Evolutionary conservation across 1,139 yeast genomes (phyloP), one percentile per base, ranked within the genome.

Genomic region (Kodamaea sp.): DNA sequence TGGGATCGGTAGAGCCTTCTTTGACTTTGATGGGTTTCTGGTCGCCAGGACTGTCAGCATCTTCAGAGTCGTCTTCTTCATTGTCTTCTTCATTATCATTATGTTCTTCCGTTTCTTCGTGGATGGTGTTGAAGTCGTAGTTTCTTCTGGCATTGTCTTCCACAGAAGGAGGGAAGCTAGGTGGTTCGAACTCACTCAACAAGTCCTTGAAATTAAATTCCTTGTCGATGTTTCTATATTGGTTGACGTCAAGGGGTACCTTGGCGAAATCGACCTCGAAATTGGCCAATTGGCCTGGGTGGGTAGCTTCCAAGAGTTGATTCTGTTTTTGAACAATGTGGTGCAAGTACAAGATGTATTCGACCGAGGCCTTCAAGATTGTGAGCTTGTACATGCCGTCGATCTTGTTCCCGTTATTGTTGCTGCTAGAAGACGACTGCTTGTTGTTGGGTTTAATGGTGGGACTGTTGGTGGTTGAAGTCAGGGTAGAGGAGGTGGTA

Each of bases 311-410:
- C 38, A 69, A 50, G 45, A 74, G 51, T 38, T 59, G 52, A 39
- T 64, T 63, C 48, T 76, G 80, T 38, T 72, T 59, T 39, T 68
- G 67, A 26, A 80, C 69, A 8, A 79, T 70, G 37, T 73, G 70
- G 52, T 84, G 89, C 31, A 86, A 65, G 51, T 83, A 83, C 42
- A 78, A 69, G 41, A 86, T 80, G 53, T 86, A 85, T 48, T 84
- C 90, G 18, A 86, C 95, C 1, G 92, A 80, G 14, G 88, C 83
- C 57, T 85, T 88, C 29, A 86, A 62, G 19, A 86, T 84, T 10
- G 89, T 86, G 42, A 86, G 70, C 57, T 86, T 86, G 61, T 86
- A 88, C 78, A 86, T 81, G 7, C 86, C 85, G 39, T 78, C 83
- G 35, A 70, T 69, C 38, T 73, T 72, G 45, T 55, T 61, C 8